Evolutionary conservation across 768 basidiomycete genomes (phyloP).

Genomic region (Rossbeevera mucosa): DNA sequence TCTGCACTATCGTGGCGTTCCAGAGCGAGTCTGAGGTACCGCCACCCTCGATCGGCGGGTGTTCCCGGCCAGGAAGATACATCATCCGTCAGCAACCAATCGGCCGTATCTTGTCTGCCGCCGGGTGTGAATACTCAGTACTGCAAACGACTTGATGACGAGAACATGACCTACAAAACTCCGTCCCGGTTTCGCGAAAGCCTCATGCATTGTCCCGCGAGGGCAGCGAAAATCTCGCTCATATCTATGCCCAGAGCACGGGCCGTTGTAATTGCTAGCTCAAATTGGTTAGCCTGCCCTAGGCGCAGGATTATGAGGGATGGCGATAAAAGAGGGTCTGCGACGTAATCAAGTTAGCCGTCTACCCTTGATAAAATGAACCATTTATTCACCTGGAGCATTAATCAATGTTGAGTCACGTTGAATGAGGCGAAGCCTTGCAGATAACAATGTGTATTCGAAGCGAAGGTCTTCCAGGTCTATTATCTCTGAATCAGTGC

Average conservation of each 20-base stretch:
- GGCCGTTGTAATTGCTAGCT: constrained; percentile 73
- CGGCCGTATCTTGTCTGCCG: constrained; percentile 61
- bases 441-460: constrained; percentile 70
- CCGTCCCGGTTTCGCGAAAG: constrained; percentile 60
- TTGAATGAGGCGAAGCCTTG: constrained; percentile 70
- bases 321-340: constrained; percentile 53
- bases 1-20: constrained; percentile 69
- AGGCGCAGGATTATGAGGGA: constrained; percentile 71
- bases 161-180: constrained; percentile 44
- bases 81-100: constrained; percentile 82
- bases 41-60: constrained; percentile 76
- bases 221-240: constrained; percentile 74
- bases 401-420: constrained; percentile 59
- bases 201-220: constrained; percentile 76
- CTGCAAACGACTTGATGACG: not conserved
- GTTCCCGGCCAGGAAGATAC: constrained; percentile 82
- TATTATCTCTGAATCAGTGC: constrained; percentile 68
- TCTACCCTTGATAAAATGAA: constrained; percentile 8
- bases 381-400: constrained; percentile 53
- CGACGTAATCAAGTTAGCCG: constrained; percentile 22
- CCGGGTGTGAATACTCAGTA: constrained; percentile 4
- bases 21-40: constrained; percentile 78
- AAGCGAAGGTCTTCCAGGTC: constrained; percentile 74
- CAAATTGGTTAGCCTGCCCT: constrained; percentile 74
- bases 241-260: constrained; percentile 77